Base-by-base conservation (phyloP, 371 early-diverging fungal genomes). In the Smittium culicis region DNA sequence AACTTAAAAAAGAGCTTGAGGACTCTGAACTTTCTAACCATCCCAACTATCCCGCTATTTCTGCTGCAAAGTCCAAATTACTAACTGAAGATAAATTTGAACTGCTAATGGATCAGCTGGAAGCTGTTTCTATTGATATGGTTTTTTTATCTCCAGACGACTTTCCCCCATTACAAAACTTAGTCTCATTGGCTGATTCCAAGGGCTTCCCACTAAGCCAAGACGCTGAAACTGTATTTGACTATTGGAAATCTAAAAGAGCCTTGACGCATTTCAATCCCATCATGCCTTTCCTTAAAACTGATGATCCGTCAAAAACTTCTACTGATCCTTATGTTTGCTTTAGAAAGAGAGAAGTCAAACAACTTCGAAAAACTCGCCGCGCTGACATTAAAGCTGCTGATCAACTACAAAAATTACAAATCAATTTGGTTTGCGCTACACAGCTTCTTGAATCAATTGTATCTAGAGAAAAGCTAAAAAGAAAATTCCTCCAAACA, bases 301-400 rank as follows among this genome's bases (percentile, higher is more conserved):
- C 72, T 66, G 89, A 88, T 58, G 89, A 89, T 67, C 80, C 81
- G 34, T 62, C 75, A 1, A 84, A 85, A 64, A 79, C 85, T 32
- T 94, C 93, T 67, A 77, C 81, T 35, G 93, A 96, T 72, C 94
- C 98, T 0, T 97, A 93, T 73, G 86, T 94, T n/a, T 97, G 98
- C 71, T 97, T 97, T 80, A 89, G 97, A 62, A 86, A 90, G 57
- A 84, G 98, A 34, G 97, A 96, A 74, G 83, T 92, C 63, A 89
- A 89, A 71, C 85, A 85, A 2, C 70, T 87, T 16, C 88, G 97
- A 33, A 94, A 94, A 72, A 89, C 93, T 8, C 78, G 95, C 61
- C 87, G 92, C n/a, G 86, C 87, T 25, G 96, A 97, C 73, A 83
- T 85, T 56, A 87, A 86, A 63, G 86, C 91, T 2, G 70, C 93